Conservation (phyloP, 225 moss, liverwort and hornwort species). For the Neckera pumila region DNA sequence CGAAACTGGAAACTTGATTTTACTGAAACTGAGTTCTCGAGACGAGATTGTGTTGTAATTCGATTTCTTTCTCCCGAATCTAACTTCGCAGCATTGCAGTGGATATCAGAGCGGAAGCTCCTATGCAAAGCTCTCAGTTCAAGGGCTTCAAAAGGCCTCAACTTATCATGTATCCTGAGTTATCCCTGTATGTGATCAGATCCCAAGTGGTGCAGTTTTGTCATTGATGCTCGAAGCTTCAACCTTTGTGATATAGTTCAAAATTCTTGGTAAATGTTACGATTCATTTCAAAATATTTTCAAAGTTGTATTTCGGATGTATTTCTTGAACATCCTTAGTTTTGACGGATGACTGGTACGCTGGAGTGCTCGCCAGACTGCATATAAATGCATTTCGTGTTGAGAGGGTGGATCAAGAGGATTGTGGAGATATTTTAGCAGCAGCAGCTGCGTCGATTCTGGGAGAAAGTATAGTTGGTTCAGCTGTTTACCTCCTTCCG, state of each 20-base stretch:
- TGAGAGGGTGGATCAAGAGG: conserved; percentile 46
- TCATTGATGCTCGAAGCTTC: not conserved
- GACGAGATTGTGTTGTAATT: not conserved
- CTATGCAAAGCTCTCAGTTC: conserved; percentile 32
- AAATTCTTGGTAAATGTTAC: not conserved
- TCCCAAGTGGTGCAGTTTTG: not conserved
- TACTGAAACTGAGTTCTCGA: not conserved
- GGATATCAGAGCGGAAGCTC: conserved; percentile 50
- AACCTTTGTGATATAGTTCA: not conserved
- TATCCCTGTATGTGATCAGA: not conserved
- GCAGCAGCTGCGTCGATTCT: conserved; percentile 51
- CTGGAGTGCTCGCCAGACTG: conserved; percentile 62
- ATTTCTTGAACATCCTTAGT: conserved; percentile 40
- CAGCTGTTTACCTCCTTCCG: conserved; percentile 53
- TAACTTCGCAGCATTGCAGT: conserved; percentile 29
- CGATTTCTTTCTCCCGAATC: not conserved
- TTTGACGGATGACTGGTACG: conserved; percentile 69
- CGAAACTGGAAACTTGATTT: not conserved
- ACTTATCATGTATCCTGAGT: conserved; percentile 58
- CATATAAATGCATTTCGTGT: conserved; percentile 67
- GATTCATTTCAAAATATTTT: not conserved
- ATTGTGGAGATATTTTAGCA: conserved; percentile 31
- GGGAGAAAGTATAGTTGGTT: conserved; percentile 61
- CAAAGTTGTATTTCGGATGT: not conserved
- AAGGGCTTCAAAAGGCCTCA: not conserved